Evolutionary conservation across 257 asterid species (phyloP), one percentile per base, ranked within the genome.

Genomic region (Solanum bukasovii): DNA sequence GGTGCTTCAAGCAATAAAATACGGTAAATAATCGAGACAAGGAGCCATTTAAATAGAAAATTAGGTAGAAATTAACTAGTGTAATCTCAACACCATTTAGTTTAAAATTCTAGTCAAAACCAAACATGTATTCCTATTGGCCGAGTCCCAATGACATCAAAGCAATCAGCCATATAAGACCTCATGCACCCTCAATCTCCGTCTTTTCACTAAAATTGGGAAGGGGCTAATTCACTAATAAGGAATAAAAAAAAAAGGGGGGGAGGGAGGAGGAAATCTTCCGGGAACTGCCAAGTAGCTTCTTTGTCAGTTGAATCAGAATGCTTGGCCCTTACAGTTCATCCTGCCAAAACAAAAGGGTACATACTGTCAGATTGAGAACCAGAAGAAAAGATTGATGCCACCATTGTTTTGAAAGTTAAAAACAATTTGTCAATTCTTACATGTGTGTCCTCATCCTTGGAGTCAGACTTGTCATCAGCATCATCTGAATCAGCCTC

Each of bases 361-460:
- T 4, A 46, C 4, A 34, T 7, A 18, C 59, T 29, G 13, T 85
- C 63, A 86, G 40, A n/a, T 68, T 10, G 52, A 29, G 10, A 25
- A 23, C 20, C n/a, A 23, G 56, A 20, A 29, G 21, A 52, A 34
- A 20, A 38, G 44, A 29, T 25, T 6, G 49, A 38, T 13, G 35
- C 63, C 10, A n/a, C 8, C 5, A 7, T 1, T 20, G 63, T 20
- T 21, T 18, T 21, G 35, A 85, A 33, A 63, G 7, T 46, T 13
- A 7, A 77, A 35, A 16, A 13, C 5, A n/a, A 52, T 6, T 29
- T 25, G 3, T 2, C 6, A 13, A 46, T 31, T 67, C 78, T 92
- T 95, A 96, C 98, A 87, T 95, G 96, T 27, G 75, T 90, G 42
- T 92, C 96, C 13, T 92, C 95, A 5, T 93, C 98, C 42, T 63